Evolutionary conservation across 257 asterid species (phyloP), one percentile per base, ranked within the genome.

Genomic region (Scutellaria minor): DNA sequence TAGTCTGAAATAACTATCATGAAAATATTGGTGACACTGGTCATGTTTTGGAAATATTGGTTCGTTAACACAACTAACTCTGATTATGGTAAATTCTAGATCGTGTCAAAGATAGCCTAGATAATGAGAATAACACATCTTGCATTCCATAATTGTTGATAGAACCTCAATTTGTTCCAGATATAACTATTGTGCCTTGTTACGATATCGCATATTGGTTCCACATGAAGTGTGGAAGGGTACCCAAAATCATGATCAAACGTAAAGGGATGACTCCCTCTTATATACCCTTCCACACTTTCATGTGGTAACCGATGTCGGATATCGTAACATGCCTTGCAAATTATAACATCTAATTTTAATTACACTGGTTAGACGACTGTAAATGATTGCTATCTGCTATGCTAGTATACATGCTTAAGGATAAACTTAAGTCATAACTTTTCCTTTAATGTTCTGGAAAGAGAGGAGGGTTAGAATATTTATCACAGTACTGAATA

Each of bases 341-440:
- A 13, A 59, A 12, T 59, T 11, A 56, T 56, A 58, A 27, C 3
- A 13, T 9, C 18, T 7, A 9, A 57, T 27, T 14, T 60, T 60
- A 9, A 58, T 58, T 58, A 27, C 66, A 11, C 37, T 58, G 44
- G 65, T 35, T 12, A n/a, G 65, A 58, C 13, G 35, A 58, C 10
- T 14, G 6, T 47, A 10, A 47, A 11, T 20, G 60, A 47, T 2
- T 20, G 39, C 39, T 54, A 18, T 6, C 39, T 60, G 11, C 66
- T 37, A 6, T 60, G 13, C 42, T 60, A 7, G 44, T 22, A 60
- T 11, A 37, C 46, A 54, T 37, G 47, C 18, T 12, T 12, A 24
- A 13, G 46, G 22, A 59, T 13, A 40, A 59, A 59, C 10, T 13
- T 52, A 52, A 52, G 31, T 52, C 24, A 51, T 1, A 52, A n/a